These are phyloP conservation scores for Carex arenaria DNA, from an alignment of 202 grass and related monocot genomes.

Conservation along the genomic window DNA sequence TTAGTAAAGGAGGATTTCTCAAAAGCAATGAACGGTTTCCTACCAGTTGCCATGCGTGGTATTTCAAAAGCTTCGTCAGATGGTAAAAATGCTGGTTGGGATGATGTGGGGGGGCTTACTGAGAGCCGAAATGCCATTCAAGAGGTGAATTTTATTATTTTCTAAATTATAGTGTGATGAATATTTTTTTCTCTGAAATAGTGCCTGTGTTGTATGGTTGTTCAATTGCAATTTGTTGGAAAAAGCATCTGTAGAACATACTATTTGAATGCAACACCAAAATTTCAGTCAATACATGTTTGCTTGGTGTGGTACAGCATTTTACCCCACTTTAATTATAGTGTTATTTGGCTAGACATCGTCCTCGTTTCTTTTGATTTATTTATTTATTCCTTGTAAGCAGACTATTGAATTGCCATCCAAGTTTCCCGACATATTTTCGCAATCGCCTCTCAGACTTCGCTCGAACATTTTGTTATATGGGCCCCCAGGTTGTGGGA, in stretches of 20 bases:
- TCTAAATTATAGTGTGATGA: not conserved
- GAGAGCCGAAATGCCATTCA: conserved; percentile 76
- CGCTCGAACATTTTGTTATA: conserved; percentile 95
- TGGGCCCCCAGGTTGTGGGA: conserved; percentile 92
- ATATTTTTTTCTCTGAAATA: not conserved
- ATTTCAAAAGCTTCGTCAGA: conserved; percentile 77
- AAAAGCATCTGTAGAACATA: not conserved
- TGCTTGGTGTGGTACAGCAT: not conserved
- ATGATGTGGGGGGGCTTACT: conserved; percentile 84
- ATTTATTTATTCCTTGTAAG: conserved; percentile 22
- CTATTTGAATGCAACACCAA: not conserved
- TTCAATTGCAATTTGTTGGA: not conserved
- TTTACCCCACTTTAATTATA: not conserved
- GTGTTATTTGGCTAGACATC: not conserved
- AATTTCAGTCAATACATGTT: not conserved
- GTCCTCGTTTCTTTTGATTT: not conserved
- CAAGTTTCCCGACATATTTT: conserved; percentile 83
- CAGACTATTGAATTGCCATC: conserved; percentile 88
- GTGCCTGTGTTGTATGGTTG: not conserved
- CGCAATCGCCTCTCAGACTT: conserved; percentile 68
- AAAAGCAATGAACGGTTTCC: conserved; percentile 76
- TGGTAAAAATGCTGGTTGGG: conserved; percentile 69
- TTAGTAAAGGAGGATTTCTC: conserved; percentile 74
- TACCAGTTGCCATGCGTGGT: conserved; percentile 93
- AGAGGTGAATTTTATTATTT: conserved; percentile 49